These are phyloP conservation scores for Fusarium kyushuense DNA, from an alignment of 2,329 filamentous ascomycete species.

Conservation along the genomic window DNA sequence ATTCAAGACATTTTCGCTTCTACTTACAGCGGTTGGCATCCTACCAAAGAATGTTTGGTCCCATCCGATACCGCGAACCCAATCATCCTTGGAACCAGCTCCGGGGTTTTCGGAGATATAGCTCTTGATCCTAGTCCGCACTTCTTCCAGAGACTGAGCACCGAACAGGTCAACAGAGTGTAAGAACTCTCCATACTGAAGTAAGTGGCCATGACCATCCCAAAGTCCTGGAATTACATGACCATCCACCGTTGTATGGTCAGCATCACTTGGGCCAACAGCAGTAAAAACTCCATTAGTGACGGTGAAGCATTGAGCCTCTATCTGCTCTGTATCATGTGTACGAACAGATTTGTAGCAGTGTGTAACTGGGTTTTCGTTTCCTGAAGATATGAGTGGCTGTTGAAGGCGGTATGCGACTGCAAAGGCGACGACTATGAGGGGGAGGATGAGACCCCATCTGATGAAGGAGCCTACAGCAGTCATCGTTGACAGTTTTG, in stretches of 20 bases:
- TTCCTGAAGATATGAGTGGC: conserved; percentile 29
- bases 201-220: conserved; percentile 77
- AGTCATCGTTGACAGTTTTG: conserved; percentile 22
- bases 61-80: conserved; percentile 77
- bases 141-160: conserved; percentile 65
- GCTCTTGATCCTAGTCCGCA: conserved; percentile 62
- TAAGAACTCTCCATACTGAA: conserved; percentile 75
- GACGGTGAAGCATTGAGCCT: conserved; percentile 68
- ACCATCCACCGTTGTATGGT: conserved; percentile 53
- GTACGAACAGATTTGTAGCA: conserved; percentile 58
- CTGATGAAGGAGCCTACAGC: conserved; percentile 29
- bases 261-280: conserved; percentile 56
- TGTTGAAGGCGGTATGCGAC: conserved; percentile 50
- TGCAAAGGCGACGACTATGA: conserved; percentile 51
- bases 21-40: conserved; percentile 73
- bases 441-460: conserved; percentile 51
- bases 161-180: conserved; percentile 75
- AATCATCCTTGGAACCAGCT: conserved; percentile 66
- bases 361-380: conserved; percentile 43
- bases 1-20: neutral
- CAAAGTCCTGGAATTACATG: conserved; percentile 75
- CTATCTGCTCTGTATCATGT: conserved; percentile 51
- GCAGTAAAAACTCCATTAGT: conserved; percentile 62
- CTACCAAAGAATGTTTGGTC: conserved; percentile 74
- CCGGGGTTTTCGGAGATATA: conserved; percentile 65